These are phyloP conservation scores for Penicillium malachiteum DNA, from an alignment of 495 filamentous ascomycete species.

Conservation along the genomic window DNA sequence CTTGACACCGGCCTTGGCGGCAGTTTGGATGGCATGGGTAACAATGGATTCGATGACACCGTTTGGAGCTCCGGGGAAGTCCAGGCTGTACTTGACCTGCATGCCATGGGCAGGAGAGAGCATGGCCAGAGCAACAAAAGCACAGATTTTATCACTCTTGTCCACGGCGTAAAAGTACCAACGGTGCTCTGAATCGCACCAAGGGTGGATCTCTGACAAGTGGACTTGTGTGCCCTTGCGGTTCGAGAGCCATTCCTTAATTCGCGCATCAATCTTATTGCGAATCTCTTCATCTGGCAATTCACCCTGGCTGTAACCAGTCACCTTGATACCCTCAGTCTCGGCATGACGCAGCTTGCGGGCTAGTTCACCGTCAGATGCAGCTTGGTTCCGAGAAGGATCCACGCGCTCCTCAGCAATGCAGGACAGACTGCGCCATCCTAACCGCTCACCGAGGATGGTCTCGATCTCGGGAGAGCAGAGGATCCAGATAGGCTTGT, in stretches of 20 bases:
- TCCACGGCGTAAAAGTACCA: slow-evolving; percentile 77
- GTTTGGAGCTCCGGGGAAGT: slow-evolving; percentile 75
- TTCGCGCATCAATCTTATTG: slow-evolving; percentile 63
- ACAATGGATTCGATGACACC: slow-evolving; percentile 81
- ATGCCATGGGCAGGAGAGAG: slow-evolving; percentile 74
- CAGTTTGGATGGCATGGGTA: slow-evolving; percentile 69
- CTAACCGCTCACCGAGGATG: slow-evolving; percentile 69
- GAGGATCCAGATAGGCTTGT: slow-evolving; percentile 81
- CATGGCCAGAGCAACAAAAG: slow-evolving; percentile 71
- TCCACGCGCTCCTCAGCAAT: slow-evolving; percentile 82
- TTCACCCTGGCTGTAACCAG: slow-evolving; percentile 60
- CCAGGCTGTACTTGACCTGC: slow-evolving; percentile 85
- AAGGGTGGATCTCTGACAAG: slow-evolving; percentile 78
- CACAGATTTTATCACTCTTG: slow-evolving; percentile 63
- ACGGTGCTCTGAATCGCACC: slow-evolving; percentile 73
- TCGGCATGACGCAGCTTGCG: slow-evolving; percentile 76
- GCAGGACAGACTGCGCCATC: slow-evolving; percentile 81
- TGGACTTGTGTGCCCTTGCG: slow-evolving; percentile 84
- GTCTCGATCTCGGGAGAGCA: slow-evolving; percentile 67
- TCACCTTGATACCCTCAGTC: slow-evolving; percentile 72
- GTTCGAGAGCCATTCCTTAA: slow-evolving; percentile 73
- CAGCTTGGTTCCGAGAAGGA: slow-evolving; percentile 53
- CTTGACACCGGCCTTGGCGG: slow-evolving; percentile 60
- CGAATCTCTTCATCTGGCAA: slow-evolving; percentile 61
- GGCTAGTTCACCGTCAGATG: slow-evolving; percentile 57